phyloP scores from a whole-genome alignment of 75 land plant species.

The Picea sitchensis region DNA sequence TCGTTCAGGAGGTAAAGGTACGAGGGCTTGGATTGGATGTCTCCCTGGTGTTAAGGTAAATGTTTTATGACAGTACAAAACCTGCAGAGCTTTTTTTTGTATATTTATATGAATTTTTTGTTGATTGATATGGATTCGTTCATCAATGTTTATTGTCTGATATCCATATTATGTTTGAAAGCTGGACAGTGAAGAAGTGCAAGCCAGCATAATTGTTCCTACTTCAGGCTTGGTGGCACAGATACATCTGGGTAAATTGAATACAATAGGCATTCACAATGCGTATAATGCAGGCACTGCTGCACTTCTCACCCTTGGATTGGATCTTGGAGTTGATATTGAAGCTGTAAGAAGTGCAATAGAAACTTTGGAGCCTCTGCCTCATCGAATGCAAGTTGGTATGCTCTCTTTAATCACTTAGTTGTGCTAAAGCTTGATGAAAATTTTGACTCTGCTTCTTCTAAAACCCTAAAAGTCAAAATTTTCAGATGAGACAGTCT shows the following conservation, averaged over 20 bases:
- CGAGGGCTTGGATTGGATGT: slow-evolving; percentile 53
- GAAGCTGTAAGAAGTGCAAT: slow-evolving; percentile 35
- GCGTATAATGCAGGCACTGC: slow-evolving; percentile 72
- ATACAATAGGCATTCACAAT: slow-evolving; percentile 55
- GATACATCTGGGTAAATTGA: slow-evolving; percentile 38
- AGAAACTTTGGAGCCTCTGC: slow-evolving; percentile 29
- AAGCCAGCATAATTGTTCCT: slow-evolving; percentile 46
- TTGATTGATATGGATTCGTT: neutral
- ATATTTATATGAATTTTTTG: neutral
- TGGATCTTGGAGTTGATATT: slow-evolving; percentile 50
- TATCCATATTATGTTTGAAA: slow-evolving; percentile 14
- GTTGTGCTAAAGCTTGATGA: neutral
- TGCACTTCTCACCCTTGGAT: slow-evolving; percentile 51
- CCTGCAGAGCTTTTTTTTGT: slow-evolving; percentile 4
- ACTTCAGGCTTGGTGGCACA: slow-evolving; percentile 32
- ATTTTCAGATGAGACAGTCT: too few species aligned
- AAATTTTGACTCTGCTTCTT: neutral
- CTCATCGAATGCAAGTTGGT: slow-evolving; percentile 82
- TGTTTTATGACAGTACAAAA: neutral
- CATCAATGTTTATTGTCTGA: neutral
- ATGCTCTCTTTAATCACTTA: neutral
- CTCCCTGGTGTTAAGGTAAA: slow-evolving; percentile 69
- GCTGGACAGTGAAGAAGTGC: slow-evolving; percentile 41
- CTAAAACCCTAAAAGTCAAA: neutral
- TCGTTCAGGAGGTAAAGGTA: slow-evolving; percentile 20